Conservation (phyloP, 345 rosid species). For the Ailanthus altissimus region DNA sequence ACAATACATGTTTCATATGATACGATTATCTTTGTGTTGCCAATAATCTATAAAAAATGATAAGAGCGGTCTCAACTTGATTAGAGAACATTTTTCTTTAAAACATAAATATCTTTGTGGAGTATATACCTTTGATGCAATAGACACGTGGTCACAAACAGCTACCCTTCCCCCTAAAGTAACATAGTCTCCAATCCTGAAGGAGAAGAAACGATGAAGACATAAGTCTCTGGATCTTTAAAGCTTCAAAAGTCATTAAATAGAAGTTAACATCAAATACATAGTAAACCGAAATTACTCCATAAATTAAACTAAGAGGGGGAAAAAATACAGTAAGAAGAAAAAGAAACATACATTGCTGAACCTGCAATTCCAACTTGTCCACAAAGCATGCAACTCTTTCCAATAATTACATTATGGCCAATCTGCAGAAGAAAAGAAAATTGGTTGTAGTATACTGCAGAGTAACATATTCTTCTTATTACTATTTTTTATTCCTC, state of each 20-base stretch:
- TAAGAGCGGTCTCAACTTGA: not conserved
- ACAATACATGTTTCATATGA: not conserved
- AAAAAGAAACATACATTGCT: slow-evolving; percentile 54
- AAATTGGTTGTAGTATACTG: slow-evolving; percentile 12
- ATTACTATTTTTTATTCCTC: not conserved
- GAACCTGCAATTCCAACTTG: slow-evolving; percentile 93
- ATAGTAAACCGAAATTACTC: not conserved
- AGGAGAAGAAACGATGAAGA: slow-evolving; percentile 12
- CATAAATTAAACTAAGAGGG: too few relatives aligned
- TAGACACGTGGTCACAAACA: slow-evolving; percentile 67
- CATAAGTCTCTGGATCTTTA: not conserved
- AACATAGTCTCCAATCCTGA: slow-evolving; percentile 70
- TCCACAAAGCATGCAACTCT: slow-evolving; percentile 79
- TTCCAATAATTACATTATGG: slow-evolving; percentile 77
- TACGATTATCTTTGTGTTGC: not conserved
- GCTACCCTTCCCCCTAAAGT: slow-evolving; percentile 72
- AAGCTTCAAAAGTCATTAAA: slow-evolving; percentile 8
- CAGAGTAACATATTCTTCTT: slow-evolving; percentile 4
- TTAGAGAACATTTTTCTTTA: not conserved
- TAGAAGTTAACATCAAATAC: not conserved
- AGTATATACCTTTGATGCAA: slow-evolving; percentile 70
- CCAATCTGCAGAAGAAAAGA: slow-evolving; percentile 55
- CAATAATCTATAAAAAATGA: not conserved
- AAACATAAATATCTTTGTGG: too few relatives aligned
- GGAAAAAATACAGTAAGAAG: not conserved